Percentiles rank a stretch among this genome's conserved stretches.
These are phyloP conservation scores for Polyporus tsugae DNA, from an alignment of 1,284 basidiomycete species.

Conservation along the genomic window DNA sequence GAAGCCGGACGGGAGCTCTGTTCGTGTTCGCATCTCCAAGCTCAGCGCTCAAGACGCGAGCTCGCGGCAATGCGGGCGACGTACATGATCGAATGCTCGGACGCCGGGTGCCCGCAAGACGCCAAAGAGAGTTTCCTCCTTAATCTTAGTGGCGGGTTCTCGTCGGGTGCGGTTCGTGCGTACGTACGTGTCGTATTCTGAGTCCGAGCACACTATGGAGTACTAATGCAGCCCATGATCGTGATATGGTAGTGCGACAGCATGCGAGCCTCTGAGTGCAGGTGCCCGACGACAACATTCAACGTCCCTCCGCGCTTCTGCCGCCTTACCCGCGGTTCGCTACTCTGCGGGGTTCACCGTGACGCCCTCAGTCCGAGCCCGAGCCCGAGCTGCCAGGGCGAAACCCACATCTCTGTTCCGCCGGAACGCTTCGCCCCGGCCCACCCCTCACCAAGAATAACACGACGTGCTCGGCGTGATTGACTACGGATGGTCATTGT, in stretches of 20 bases:
- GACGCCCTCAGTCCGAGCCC: neutral
- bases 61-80: constrained; percentile 22
- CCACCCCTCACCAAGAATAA: constrained; percentile 25
- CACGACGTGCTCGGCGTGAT: constrained; percentile 2
- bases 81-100: neutral
- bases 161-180: constrained; percentile 1
- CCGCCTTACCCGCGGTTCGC: constrained; percentile 30
- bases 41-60: too few relatives aligned
- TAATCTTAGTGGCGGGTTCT: neutral
- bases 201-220: neutral
- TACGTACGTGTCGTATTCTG: constrained; percentile 1
- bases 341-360: constrained; percentile 6
- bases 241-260: neutral
- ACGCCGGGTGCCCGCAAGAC: neutral
- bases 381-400: neutral
- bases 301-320: constrained; percentile 16
- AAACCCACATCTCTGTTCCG: constrained; percentile 6
- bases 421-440: constrained; percentile 11
- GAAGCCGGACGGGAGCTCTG: neutral
- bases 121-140: constrained; percentile 7
- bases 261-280: neutral
- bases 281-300: constrained; percentile 3
- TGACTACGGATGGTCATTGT: neutral
- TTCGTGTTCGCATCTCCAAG: constrained; percentile 17
- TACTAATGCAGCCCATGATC: neutral